A percentile compares a stretch with the other conserved stretches of the same genome.
Evolutionary conservation across 2,329 filamentous ascomycete species (phyloP).

Genomic region (Pseudohalonectria lignicola): DNA sequence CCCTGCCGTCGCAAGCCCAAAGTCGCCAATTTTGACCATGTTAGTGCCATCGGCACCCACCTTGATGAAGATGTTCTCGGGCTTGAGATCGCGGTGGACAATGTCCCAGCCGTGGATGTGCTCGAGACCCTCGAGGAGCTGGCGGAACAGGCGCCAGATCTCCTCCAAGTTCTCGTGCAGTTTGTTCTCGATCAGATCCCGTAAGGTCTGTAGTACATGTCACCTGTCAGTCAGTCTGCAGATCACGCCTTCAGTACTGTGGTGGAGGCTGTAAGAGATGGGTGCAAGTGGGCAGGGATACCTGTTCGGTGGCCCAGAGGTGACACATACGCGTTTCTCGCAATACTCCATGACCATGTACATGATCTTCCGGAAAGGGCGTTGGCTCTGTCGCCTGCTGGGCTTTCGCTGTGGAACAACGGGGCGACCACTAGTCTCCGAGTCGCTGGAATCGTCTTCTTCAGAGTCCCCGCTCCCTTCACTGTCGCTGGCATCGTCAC

Average conservation of each 20-base stretch:
- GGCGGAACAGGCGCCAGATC: constrained; percentile 82
- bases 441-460: constrained; percentile 1
- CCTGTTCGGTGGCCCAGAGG: too few species aligned
- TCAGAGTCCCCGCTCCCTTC: background rate
- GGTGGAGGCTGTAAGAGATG: background rate
- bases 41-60: constrained; percentile 59
- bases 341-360: constrained; percentile 99
- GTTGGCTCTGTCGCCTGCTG: constrained; percentile 25
- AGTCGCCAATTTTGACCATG: constrained; percentile 93
- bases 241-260: constrained; percentile 6
- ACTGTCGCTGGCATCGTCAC: constrained; percentile 10
- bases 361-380: constrained; percentile 58
- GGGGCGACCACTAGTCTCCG: background rate
- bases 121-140: constrained; percentile 78
- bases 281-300: too few species aligned
- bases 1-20: constrained; percentile 84
- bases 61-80: constrained; percentile 89
- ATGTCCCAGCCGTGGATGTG: constrained; percentile 88
- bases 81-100: constrained; percentile 92
- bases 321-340: constrained; percentile 72
- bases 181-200: constrained; percentile 72
- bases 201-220: constrained; percentile 63
- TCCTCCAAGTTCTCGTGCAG: constrained; percentile 66
- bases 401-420: background rate
- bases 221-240: background rate